These are phyloP conservation scores for Mimosa pudica DNA, from an alignment of 306 rosid genomes.

Conservation along the genomic window DNA sequence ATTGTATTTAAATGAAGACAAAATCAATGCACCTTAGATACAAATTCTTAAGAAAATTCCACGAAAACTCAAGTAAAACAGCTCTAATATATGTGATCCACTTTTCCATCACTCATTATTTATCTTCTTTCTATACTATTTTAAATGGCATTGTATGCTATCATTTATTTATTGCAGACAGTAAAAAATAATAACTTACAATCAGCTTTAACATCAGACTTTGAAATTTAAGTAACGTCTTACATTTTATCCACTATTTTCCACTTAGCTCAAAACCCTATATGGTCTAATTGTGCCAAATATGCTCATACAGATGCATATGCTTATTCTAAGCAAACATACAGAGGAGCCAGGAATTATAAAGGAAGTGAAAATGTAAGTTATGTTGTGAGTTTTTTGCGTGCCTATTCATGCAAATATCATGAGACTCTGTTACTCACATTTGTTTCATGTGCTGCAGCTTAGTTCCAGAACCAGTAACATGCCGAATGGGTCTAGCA, in stretches of 20 bases:
- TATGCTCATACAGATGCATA: conserved; percentile 20
- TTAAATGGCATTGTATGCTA: background rate
- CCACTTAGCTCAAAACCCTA: conserved; percentile 30
- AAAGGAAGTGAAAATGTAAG: conserved; percentile 16
- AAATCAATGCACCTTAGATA: conserved; percentile 7
- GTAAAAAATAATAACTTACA: background rate
- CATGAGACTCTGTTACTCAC: conserved; percentile 2
- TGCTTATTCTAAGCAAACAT: conserved; percentile 27
- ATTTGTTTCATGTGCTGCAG: conserved; percentile 32
- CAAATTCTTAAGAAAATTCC: background rate
- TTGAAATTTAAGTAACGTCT: background rate
- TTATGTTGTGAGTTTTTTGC: conserved; percentile 1
- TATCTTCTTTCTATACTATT: background rate
- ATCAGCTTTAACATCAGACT: background rate
- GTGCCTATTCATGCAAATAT: conserved; percentile 22
- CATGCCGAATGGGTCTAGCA: conserved; percentile 35
- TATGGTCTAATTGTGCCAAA: conserved; percentile 7
- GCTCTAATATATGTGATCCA: background rate
- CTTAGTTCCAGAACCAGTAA: conserved; percentile 39
- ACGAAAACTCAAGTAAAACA: background rate
- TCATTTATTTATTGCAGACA: background rate
- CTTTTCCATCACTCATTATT: background rate
- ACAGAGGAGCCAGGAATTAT: conserved; percentile 20
- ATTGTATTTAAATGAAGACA: background rate
- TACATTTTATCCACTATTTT: conserved; percentile 14